Conservation (phyloP, 441 rosid genomes). For the Corymbia calophylla region DNA sequence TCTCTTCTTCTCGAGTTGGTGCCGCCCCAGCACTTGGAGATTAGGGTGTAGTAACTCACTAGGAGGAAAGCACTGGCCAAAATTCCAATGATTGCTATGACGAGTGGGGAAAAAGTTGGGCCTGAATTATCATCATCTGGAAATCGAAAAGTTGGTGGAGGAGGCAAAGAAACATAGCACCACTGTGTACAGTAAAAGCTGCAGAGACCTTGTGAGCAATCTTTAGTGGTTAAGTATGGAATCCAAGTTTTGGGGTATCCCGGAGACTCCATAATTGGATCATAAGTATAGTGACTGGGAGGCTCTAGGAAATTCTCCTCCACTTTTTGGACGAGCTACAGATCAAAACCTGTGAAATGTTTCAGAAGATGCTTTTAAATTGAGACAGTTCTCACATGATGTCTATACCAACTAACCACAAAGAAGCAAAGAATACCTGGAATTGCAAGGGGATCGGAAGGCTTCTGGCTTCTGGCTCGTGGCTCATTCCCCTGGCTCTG, state of each 20-base stretch:
- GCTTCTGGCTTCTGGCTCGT: background rate
- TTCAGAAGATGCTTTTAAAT: background rate
- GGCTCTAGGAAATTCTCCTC: background rate
- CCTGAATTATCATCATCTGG: slow-evolving; percentile 29
- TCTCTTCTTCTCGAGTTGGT: slow-evolving; percentile 9
- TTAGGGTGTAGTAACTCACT: slow-evolving; percentile 60
- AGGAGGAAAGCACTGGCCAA: slow-evolving; percentile 77
- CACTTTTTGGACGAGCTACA: background rate
- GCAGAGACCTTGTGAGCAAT: background rate
- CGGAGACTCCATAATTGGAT: slow-evolving; percentile 34
- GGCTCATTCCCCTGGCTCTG: background rate
- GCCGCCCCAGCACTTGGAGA: slow-evolving; percentile 55
- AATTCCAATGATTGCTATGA: slow-evolving; percentile 70
- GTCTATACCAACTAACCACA: background rate
- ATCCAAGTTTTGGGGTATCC: slow-evolving; percentile 39
- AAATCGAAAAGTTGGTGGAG: slow-evolving; percentile 62
- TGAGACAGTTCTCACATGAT: background rate
- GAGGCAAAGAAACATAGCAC: slow-evolving; percentile 22
- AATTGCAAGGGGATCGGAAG: background rate
- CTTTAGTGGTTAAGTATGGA: slow-evolving; percentile 14
- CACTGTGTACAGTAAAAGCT: slow-evolving; percentile 14
- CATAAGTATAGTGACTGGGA: background rate
- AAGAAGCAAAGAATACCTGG: background rate
- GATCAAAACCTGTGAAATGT: background rate
- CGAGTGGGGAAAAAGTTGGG: slow-evolving; percentile 66